Conservation (phyloP, 164 flowering plant genomes). For the Taxillus chinensis region DNA sequence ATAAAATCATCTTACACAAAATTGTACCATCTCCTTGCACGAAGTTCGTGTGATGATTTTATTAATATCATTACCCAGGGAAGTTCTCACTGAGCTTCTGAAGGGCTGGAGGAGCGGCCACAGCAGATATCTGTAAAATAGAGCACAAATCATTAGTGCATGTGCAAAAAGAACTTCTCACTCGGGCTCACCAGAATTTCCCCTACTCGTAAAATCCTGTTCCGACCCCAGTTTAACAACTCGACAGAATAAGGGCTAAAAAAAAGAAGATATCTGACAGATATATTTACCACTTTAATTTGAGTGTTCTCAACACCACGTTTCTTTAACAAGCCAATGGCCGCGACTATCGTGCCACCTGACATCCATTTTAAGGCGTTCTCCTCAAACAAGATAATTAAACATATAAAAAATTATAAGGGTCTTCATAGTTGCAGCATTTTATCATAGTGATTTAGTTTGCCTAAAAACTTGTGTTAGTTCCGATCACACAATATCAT, state of each 20-base stretch:
- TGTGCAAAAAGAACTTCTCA: too few relatives aligned
- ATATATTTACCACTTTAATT: constrained; percentile 73
- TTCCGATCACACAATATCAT: too few relatives aligned
- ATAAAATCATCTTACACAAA: background rate
- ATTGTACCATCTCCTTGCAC: background rate
- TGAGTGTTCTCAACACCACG: constrained; percentile 64
- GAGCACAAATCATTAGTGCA: background rate
- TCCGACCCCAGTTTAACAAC: too few relatives aligned
- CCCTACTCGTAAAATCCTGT: too few relatives aligned
- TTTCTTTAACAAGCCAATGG: constrained; percentile 59
- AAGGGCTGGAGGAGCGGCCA: constrained; percentile 98
- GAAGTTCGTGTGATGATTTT: background rate
- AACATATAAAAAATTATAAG: background rate
- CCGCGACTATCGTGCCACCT: constrained; percentile 90
- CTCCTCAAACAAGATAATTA: too few relatives aligned
- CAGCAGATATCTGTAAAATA: constrained; percentile 68
- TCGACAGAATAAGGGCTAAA: too few relatives aligned
- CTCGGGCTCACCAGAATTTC: too few relatives aligned
- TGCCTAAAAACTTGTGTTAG: too few relatives aligned
- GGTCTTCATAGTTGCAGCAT: too few relatives aligned
- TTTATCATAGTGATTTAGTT: too few relatives aligned
- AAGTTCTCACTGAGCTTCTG: constrained; percentile 81
- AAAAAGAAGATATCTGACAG: too few relatives aligned
- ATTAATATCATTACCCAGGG: constrained; percentile 53
- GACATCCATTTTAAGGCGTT: constrained; percentile 10